Evolutionary conservation across 139 green algal species (phyloP), one percentile per base, ranked within the genome.

Genomic region (Mychonastes homosphaera): DNA sequence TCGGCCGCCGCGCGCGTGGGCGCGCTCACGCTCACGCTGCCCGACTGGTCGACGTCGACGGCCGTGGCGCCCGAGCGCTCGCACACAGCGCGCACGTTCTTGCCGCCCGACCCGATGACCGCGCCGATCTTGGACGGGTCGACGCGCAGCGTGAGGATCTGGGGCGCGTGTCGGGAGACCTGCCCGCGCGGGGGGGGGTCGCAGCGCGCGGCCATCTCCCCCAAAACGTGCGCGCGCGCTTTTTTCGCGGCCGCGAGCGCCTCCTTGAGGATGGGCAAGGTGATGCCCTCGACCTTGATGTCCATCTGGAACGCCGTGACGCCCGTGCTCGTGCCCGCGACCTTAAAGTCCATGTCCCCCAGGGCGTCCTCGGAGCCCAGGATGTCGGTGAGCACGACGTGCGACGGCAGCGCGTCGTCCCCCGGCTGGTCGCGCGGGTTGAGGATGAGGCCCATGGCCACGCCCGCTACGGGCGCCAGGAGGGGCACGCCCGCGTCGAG

Each of bases 301-400:
- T 97, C 92, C 80, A 97, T 91, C 62, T 98, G 92, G 77, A 99
- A 95, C 7, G 91, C 91, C 16, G 84, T 95, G 53, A 98, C 79
- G 33, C 64, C 63, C 58, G 67, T 18, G 45, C 34, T 21, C 41
- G 41, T 50, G 49, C 60, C 71, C 16, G 63, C 69, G 47, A 97
- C 88, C 72, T 99, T 99, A 77, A 98, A 98, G 68, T 99, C 92
- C 92, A 99, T 99, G 73, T 98, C 90, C 0, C 92, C 92, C 52
- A 98, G 73, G 0, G 85, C 82, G 51, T 99, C 92, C 70, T 99
- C 92, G 18, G 59, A 77, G 35, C 87, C 89, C 50, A 95, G 77
- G 70, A 99, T 99, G 72, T 99, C 92, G 1, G 82, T 92, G 35
- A 98, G 72, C 27, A 98, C 81, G 8, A 70, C 55, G 24, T 80